Evolutionary conservation across 345 rosid species (phyloP).

Genomic region (Eucalyptus marginata): DNA sequence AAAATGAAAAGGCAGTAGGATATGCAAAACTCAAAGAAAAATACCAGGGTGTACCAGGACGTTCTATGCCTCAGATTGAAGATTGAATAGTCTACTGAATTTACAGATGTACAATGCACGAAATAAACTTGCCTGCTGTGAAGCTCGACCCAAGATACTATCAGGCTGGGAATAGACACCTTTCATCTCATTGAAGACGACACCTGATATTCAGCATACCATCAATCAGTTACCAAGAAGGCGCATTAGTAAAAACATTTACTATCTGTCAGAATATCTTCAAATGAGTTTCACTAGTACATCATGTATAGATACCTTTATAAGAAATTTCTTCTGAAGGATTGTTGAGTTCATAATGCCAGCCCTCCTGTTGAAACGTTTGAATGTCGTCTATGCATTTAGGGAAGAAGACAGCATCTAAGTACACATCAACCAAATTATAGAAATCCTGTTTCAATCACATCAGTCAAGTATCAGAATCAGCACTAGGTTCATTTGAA

Average conservation of each 20-base stretch:
- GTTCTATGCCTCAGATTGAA: background rate
- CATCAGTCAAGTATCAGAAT: background rate
- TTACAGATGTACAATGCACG: background rate
- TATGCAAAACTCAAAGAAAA: background rate
- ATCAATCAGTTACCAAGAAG: background rate
- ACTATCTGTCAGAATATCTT: background rate
- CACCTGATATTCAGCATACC: constrained; percentile 45
- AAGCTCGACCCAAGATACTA: constrained; percentile 65
- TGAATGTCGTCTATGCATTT: constrained; percentile 83
- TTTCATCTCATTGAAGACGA: constrained; percentile 98
- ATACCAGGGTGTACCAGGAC: background rate
- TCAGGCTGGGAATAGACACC: constrained; percentile 99
- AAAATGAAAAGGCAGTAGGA: background rate
- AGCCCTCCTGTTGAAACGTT: constrained; percentile 98
- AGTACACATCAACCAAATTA: constrained; percentile 90
- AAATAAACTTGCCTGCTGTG: constrained; percentile 60
- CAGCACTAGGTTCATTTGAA: background rate
- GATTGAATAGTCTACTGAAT: background rate
- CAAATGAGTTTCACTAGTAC: background rate
- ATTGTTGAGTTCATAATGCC: constrained; percentile 92
- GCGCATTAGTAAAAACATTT: background rate
- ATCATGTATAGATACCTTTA: constrained; percentile 41
- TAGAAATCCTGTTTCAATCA: constrained; percentile 63
- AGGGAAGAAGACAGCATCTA: constrained; percentile 98
- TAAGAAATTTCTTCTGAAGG: constrained; percentile 83